Conservation (phyloP, 768 basidiomycete species). For the Suillus placidus region DNA sequence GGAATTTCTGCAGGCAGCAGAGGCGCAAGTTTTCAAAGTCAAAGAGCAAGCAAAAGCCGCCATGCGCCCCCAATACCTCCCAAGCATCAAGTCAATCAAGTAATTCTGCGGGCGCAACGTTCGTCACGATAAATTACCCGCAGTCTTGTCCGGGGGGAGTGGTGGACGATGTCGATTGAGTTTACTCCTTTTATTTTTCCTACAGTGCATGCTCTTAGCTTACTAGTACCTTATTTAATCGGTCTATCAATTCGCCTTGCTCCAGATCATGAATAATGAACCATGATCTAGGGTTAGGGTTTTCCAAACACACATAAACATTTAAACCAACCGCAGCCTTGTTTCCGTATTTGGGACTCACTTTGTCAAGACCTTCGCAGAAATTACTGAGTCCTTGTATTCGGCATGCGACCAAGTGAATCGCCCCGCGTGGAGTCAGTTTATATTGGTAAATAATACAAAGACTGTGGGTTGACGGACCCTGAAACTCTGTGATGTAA, state of each 20-base stretch:
- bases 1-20: constrained; percentile 54
- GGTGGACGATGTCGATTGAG: constrained; percentile 39
- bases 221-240: constrained; percentile 18
- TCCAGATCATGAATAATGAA: not conserved
- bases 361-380: constrained; percentile 20
- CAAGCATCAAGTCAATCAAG: not conserved
- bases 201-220: constrained; percentile 15
- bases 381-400: constrained; percentile 15
- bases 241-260: not conserved
- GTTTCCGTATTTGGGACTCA: constrained; percentile 34
- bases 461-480: constrained; percentile 10
- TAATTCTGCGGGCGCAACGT: constrained; percentile 14
- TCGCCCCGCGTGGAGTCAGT: not conserved
- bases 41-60: constrained; percentile 16
- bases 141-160: constrained; percentile 18
- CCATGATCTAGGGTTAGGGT: constrained; percentile 13
- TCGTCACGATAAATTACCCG: constrained; percentile 9
- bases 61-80: not conserved
- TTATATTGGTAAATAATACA: constrained; percentile 16
- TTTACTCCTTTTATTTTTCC: not conserved
- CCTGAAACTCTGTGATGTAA: not conserved
- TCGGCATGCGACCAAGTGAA: not conserved
- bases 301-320: constrained; percentile 15
- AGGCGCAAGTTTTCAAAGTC: constrained; percentile 33
- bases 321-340: constrained; percentile 23